These are phyloP conservation scores for Brachypodium distachyon DNA, from an alignment of 202 grass and related monocot genomes.

Conservation along the genomic window DNA sequence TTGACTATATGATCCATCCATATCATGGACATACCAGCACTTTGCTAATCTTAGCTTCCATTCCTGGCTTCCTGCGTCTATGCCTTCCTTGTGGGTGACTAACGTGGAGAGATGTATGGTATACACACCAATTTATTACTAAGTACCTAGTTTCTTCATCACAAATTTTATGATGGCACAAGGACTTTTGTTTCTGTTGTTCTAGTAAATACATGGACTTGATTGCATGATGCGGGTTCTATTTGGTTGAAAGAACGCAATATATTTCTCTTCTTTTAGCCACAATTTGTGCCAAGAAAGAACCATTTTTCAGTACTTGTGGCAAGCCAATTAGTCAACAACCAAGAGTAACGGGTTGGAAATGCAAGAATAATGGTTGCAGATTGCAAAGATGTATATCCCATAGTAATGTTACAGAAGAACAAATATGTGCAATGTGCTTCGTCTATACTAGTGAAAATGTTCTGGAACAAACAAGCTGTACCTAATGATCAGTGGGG, in stretches of 20 bases:
- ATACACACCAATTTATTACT: background rate
- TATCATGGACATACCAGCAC: background rate
- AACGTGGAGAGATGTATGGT: background rate
- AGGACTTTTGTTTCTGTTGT: background rate
- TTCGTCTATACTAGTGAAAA: background rate
- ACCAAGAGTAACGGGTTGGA: background rate
- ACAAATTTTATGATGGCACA: background rate
- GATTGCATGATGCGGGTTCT: background rate
- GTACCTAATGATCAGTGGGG: conserved; percentile 35
- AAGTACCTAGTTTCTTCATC: background rate
- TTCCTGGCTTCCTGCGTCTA: background rate
- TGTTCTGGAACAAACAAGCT: background rate
- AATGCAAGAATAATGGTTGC: no score
- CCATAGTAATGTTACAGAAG: conserved; percentile 15
- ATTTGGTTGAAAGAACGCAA: background rate
- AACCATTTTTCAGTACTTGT: background rate
- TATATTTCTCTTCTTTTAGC: background rate
- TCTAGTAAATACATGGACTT: background rate
- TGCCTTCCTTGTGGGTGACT: background rate
- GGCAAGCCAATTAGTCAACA: background rate
- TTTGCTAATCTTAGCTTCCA: background rate
- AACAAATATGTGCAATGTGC: background rate
- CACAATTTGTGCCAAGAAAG: background rate
- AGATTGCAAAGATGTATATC: background rate
- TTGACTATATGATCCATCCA: background rate